Evolutionary conservation across 1,284 basidiomycete species (phyloP).

Genomic region (Sporisorium iseilematis-ciliati): DNA sequence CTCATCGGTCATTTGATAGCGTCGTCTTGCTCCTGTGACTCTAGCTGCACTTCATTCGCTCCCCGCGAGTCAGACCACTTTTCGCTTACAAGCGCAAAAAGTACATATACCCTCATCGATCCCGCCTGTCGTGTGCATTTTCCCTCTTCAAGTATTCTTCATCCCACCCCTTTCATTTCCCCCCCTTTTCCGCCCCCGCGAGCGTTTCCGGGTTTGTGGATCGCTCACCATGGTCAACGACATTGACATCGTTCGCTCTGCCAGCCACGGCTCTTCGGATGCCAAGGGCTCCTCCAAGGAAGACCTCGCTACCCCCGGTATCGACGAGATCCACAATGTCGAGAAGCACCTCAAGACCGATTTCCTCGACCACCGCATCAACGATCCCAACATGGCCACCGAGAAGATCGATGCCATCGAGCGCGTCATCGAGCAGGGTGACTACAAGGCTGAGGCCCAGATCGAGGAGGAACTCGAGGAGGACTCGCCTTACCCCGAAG

Average conservation of each 20-base stretch:
- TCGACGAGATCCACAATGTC: slow-evolving; percentile 43
- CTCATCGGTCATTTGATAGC: background rate
- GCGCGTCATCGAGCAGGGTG: slow-evolving; percentile 53
- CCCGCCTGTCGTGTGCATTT: background rate
- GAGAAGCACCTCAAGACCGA: slow-evolving; percentile 45
- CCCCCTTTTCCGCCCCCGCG: slow-evolving; percentile 6
- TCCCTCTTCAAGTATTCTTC: background rate
- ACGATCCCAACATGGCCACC: slow-evolving; percentile 57
- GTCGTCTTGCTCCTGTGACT: background rate
- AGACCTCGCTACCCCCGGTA: slow-evolving; percentile 17
- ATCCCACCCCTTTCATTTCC: background rate
- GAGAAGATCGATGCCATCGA: slow-evolving; percentile 50
- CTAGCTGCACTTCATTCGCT: background rate
- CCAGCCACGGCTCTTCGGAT: slow-evolving; percentile 35
- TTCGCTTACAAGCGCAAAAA: background rate
- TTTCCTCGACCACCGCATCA: slow-evolving; percentile 52
- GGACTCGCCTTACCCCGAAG: slow-evolving; percentile 66
- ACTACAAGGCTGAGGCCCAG: slow-evolving; percentile 55
- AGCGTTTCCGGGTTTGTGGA: slow-evolving; percentile 11
- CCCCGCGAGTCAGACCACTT: background rate
- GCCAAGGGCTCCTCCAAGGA: slow-evolving; percentile 44
- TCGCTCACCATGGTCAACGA: slow-evolving; percentile 37
- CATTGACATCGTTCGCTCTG: slow-evolving; percentile 31
- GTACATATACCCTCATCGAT: slow-evolving; percentile 2
- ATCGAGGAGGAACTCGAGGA: slow-evolving; percentile 57